Evolutionary conservation across 345 rosid species (phyloP).

Genomic region (Cardamine resedifolia): DNA sequence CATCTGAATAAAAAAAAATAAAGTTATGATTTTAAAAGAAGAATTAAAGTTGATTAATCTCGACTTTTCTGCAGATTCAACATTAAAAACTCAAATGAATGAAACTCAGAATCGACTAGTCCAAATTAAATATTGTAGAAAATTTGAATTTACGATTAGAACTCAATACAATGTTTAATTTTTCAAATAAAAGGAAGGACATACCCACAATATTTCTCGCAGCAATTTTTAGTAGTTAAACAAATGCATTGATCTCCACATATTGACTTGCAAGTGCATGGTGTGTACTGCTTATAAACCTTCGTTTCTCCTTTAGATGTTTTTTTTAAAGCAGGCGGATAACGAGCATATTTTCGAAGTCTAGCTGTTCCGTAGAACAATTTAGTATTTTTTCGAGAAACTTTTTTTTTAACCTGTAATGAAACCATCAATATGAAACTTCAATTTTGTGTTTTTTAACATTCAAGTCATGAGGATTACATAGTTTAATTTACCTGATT

Average conservation of each 20-base stretch:
- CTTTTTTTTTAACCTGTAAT: constrained; percentile 17
- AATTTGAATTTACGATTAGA: background rate
- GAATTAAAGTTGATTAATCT: too few relatives aligned
- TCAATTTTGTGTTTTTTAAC: background rate
- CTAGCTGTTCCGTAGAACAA: constrained; percentile 60
- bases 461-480: background rate
- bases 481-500: constrained; percentile 4
- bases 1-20: too few relatives aligned
- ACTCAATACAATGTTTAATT: background rate
- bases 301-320: constrained; percentile 58
- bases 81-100: too few relatives aligned
- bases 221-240: constrained; percentile 68
- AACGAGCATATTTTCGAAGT: constrained; percentile 74
- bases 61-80: too few relatives aligned
- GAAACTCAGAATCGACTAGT: too few relatives aligned
- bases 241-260: constrained; percentile 90
- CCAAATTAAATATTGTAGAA: constrained; percentile 27
- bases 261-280: constrained; percentile 80
- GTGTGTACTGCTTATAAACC: constrained; percentile 73
- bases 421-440: background rate
- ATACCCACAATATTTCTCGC: constrained; percentile 98
- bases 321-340: constrained; percentile 73
- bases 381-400: constrained; percentile 40
- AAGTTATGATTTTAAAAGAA: too few relatives aligned
- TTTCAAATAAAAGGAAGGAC: constrained; percentile 24